Conservation (phyloP, 192 early-diverging fungal species). For the Entophlyctis luteolus region DNA sequence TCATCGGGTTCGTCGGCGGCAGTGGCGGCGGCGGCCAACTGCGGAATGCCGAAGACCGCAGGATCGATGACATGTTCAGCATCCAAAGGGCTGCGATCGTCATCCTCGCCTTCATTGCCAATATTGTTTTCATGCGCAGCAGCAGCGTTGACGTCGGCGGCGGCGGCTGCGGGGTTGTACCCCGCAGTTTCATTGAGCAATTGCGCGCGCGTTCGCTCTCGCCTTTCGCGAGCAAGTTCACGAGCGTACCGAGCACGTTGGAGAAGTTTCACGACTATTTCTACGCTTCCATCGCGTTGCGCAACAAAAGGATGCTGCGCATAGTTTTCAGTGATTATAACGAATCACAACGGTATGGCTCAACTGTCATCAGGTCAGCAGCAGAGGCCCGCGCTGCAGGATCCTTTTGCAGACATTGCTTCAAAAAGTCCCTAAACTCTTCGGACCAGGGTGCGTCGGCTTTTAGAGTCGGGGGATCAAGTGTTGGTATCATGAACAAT, state of each 20-base stretch:
- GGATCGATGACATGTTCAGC: too few relatives aligned
- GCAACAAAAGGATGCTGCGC: conserved; percentile 12
- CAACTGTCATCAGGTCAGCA: not conserved
- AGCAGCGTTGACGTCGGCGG: conserved; percentile 26
- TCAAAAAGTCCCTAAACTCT: conserved; percentile 49
- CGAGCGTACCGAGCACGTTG: conserved; percentile 30
- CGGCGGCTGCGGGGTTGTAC: conserved; percentile 13
- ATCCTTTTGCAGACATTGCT: conserved; percentile 51
- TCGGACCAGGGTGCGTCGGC: conserved; percentile 30
- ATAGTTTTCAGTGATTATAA: not conserved
- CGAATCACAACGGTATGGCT: not conserved
- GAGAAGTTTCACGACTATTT: conserved; percentile 36
- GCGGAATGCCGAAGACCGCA: too few relatives aligned
- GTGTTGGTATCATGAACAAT: conserved; percentile 76
- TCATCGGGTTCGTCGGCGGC: too few relatives aligned
- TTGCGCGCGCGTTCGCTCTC: not conserved
- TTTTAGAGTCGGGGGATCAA: conserved; percentile 49
- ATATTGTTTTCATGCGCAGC: not conserved
- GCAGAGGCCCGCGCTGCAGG: conserved; percentile 42
- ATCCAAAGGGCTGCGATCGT: too few relatives aligned
- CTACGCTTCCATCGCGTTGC: not conserved
- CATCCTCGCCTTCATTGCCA: not conserved
- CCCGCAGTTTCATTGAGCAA: conserved; percentile 9
- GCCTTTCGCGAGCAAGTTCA: not conserved
- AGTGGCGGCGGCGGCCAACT: too few relatives aligned